Percentiles rank a stretch among this genome's conserved stretches.
Evolutionary conservation across 345 rosid species (phyloP).

Genomic region (Hibiscus trionum): DNA sequence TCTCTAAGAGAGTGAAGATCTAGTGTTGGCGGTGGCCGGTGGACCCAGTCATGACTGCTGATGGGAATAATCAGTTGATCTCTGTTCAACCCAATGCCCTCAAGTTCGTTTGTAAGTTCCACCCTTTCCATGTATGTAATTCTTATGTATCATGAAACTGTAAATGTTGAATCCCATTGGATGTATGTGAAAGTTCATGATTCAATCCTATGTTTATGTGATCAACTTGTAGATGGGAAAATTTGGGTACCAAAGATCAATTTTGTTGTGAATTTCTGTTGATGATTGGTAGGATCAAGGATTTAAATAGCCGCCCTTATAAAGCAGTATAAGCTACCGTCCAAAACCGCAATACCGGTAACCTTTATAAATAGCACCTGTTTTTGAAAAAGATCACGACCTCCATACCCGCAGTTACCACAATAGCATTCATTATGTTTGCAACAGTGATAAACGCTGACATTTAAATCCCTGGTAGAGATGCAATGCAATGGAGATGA

Average conservation of each 20-base stretch:
- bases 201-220: neutral
- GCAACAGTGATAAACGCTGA: no score
- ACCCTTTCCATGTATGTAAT: conserved; percentile 7
- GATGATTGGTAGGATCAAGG: neutral
- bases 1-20: conserved; percentile 16
- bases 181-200: neutral
- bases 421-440: no score
- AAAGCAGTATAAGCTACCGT: no score
- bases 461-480: neutral
- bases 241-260: neutral
- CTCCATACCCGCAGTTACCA: no score
- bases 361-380: no score
- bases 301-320: no score
- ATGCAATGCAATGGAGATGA: neutral
- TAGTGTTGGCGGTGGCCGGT: conserved; percentile 9
- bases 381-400: no score
- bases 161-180: neutral
- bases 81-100: conserved; percentile 92
- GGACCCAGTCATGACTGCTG: conserved; percentile 44
- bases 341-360: no score
- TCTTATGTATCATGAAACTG: neutral
- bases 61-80: conserved; percentile 60
- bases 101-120: conserved; percentile 61
- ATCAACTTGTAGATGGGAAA: neutral
- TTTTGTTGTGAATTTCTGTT: neutral